Evolutionary conservation across 768 basidiomycete genomes (phyloP), one percentile per base, ranked within the genome.

Genomic region (Serendipita sp.): DNA sequence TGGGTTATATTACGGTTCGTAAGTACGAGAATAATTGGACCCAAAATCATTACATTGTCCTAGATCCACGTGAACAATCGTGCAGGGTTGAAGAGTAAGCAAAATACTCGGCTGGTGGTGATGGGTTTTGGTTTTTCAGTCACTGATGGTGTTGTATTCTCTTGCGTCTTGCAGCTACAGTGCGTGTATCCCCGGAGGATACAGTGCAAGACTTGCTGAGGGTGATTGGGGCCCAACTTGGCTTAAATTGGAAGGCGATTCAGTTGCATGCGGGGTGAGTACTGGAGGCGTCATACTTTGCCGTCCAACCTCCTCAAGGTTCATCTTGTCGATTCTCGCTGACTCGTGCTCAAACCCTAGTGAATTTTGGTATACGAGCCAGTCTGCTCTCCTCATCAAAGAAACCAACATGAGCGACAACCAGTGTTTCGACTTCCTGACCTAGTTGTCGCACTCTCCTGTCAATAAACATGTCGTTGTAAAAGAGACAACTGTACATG

Each of bases 151-250:
- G 23, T 67, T 30, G 63, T 32, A 23, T 23, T 64, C 58, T 28
- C 44, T 45, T 23, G 7, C 28, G 65, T 36, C 23, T 2, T 62
- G 34, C 67, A 96, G 94, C 96, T 67, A 88, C 91, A 68, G 91
- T 97, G 71, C 96, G 97, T 75, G 96, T 94, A 78, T 87, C 85
- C 74, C 83, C 91, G 3, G 86, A 95, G 13, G 96, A 99, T 73
- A 98, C 96, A 1, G 91, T 99, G 41, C 95, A 95, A 46, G 95
- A 97, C 73, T 79, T 99, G 68, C 98, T 98, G 81, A 88, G 88
- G 74, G 85, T 99, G 66, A 97, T 99, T 69, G 95, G 88, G 1
- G 95, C 93, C 0, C 96, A 99, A 74, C 96, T 84, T 0, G 96
- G 96, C 64, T 96, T 94, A 13, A 84, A 91, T 71, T 70, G 76